phyloP scores from a whole-genome alignment of 75 land plant genomes.

The Picea glauca region DNA sequence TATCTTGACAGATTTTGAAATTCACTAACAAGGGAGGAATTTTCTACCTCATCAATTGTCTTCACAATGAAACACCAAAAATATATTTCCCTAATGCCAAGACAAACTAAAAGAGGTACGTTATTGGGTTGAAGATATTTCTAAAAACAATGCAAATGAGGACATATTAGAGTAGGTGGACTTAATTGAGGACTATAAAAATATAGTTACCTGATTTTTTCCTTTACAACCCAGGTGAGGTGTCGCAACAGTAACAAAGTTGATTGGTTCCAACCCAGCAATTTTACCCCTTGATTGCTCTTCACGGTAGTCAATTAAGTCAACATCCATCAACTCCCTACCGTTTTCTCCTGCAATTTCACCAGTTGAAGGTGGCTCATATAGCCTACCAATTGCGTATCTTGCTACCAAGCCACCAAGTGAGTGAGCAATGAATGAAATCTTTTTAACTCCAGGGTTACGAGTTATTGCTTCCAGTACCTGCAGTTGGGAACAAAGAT shows the following conservation, averaged over 20 bases:
- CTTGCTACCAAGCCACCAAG: constrained; percentile 90
- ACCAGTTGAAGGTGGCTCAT: constrained; percentile 28
- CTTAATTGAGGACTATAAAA: neutral
- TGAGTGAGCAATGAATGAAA: constrained; percentile 91
- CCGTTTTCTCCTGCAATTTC: neutral
- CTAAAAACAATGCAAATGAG: constrained; percentile 1
- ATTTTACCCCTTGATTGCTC: constrained; percentile 50
- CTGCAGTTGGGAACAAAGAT: constrained; percentile 20
- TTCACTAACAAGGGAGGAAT: neutral
- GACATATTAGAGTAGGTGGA: neutral
- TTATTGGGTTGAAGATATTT: constrained; percentile 4
- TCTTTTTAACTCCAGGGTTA: constrained; percentile 50
- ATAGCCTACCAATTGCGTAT: constrained; percentile 83
- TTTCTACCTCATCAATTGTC: neutral
- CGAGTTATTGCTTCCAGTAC: constrained; percentile 51
- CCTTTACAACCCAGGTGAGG: constrained; percentile 97
- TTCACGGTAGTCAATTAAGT: neutral
- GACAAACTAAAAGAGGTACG: neutral
- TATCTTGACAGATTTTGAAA: neutral
- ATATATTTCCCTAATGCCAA: neutral
- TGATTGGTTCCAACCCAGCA: constrained; percentile 76
- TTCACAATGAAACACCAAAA: neutral
- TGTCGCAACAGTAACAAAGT: constrained; percentile 89
- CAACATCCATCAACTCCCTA: constrained; percentile 12
- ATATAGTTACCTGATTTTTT: constrained; percentile 62